Conservation (phyloP, 2,329 filamentous ascomycete species). For the Xylaria sp. region DNA sequence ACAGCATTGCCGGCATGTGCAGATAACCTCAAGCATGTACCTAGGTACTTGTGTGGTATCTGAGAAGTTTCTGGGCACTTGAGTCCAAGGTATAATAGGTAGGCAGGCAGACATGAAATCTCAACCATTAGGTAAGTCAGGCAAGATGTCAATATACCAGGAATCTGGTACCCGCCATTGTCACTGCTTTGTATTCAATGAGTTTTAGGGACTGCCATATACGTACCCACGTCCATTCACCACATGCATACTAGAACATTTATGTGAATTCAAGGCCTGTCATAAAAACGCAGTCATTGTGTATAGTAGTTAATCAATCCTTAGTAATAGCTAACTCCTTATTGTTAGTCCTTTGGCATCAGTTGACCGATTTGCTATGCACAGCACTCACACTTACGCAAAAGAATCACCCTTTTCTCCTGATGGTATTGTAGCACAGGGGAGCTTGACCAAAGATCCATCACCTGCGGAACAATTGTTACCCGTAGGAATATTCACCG, state of each 20-base stretch:
- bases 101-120: neutral
- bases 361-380: neutral
- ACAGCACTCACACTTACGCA: conserved; percentile 1
- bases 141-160: neutral
- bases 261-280: neutral
- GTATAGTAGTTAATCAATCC: neutral
- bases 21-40: neutral
- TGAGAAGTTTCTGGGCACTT: neutral
- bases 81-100: neutral
- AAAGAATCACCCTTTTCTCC: neutral
- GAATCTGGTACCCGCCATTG: neutral
- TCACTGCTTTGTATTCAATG: neutral
- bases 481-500: neutral
- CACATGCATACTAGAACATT: neutral
- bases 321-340: neutral
- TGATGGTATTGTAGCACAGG: neutral
- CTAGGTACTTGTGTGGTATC: neutral
- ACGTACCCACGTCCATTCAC: neutral
- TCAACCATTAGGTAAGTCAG: neutral
- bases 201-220: neutral
- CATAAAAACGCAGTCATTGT: neutral
- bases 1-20: neutral
- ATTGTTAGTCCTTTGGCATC: neutral
- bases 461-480: neutral
- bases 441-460: neutral